Evolutionary conservation across 768 basidiomycete genomes (phyloP).

Genomic region (Leccinum disarticulatum): DNA sequence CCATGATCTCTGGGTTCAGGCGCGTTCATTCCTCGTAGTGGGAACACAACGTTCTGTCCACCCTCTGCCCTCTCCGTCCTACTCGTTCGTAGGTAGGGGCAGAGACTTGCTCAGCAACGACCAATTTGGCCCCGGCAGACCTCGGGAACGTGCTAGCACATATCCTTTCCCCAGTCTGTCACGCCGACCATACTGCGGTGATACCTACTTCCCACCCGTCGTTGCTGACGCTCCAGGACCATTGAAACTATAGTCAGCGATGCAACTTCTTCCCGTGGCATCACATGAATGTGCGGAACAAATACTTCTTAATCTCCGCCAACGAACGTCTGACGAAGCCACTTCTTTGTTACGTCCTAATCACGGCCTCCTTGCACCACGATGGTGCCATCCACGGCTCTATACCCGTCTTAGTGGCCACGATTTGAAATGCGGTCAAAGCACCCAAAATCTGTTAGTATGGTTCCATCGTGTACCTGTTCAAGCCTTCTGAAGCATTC

Average conservation of each 20-base stretch:
- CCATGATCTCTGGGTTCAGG: slow-evolving; percentile 4
- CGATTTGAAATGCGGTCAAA: slow-evolving; percentile 6
- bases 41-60: slow-evolving; percentile 18
- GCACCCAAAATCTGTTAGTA: slow-evolving; percentile 11
- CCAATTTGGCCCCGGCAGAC: not conserved
- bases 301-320: not conserved
- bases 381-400: slow-evolving; percentile 6
- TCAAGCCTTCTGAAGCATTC: slow-evolving; percentile 10
- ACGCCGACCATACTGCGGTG: slow-evolving; percentile 18
- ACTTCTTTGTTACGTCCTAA: slow-evolving; percentile 17
- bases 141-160: not conserved
- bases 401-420: not conserved
- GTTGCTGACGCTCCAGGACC: not conserved
- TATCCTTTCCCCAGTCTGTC: slow-evolving; percentile 16
- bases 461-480: slow-evolving; percentile 10
- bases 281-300: not conserved
- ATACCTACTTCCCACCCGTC: slow-evolving; percentile 6
- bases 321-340: slow-evolving; percentile 14
- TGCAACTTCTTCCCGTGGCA: not conserved
- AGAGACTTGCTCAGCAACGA: not conserved
- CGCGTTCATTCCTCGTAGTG: slow-evolving; percentile 23
- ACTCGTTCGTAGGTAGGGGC: slow-evolving; percentile 26
- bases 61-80: slow-evolving; percentile 39
- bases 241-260: not conserved
- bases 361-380: slow-evolving; percentile 8